Evolutionary conservation across 345 rosid species (phyloP), one percentile per base, ranked within the genome.

Genomic region (Sisymbrium altissimum): DNA sequence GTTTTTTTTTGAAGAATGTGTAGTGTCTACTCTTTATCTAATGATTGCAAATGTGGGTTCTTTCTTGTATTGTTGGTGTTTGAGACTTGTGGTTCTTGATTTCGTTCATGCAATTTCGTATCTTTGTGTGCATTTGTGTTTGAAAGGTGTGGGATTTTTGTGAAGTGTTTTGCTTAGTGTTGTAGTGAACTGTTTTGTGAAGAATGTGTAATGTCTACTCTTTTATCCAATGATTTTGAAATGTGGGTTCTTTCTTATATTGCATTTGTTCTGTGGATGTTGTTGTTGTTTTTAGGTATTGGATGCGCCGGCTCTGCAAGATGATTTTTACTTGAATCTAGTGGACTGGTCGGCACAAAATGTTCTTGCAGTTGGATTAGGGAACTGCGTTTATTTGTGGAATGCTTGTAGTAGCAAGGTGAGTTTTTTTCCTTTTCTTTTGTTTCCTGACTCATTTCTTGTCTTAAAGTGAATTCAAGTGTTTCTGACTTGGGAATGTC

Each of bases 361-460:
- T 70, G 97, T 96, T 64, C 78, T 92, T 68, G 93, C 98, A 0
- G 99, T 96, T 39, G 99, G 99, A 62, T 76, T 96, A 74, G 98
- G 88, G 35, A 92, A 86, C 75, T 96, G 99, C 63, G 99, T 96
- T 35, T 96, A 96, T 81, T 67, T 96, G 81, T 96, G 98, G 99
- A 96, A 96, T 89, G 99, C 99, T 82, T 88, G 89, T 74, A 96
- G 92, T 76, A 96, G 98, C 78, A 96, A 92, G 93, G 97, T 93
- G 66, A 77, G 78, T 69, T 60, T 36, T 29, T 33, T 5, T 36
- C 33, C 12, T 17, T 46, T 19, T 45, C 15, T 4, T 27, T 35
- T 23, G 23, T 21, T 38, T 35, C 5, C 12, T 18, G 35, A 2
- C 36, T 64, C 48, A 13, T 58, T 48, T 56, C 33, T 5, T 57